Evolutionary conservation across 148 eudicot genomes (phyloP).

Genomic region (Vaccinium macrocarpon): DNA sequence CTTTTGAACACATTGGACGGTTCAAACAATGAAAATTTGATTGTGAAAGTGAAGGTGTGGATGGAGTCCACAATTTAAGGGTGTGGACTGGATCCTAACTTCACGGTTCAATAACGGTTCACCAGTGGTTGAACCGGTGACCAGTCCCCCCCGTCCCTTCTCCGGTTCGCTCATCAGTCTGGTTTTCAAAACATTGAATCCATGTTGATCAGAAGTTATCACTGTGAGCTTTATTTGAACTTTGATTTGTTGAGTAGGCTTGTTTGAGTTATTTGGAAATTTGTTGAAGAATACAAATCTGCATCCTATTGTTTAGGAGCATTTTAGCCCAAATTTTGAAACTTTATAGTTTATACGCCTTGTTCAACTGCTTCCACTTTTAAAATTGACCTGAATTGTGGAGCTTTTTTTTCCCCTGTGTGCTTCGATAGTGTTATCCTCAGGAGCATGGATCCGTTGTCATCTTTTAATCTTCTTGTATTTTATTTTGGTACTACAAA

Average conservation of each 20-base stretch:
- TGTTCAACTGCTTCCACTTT: not conserved
- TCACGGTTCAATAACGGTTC: too few species aligned
- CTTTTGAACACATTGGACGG: too few species aligned
- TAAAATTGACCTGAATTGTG: not conserved
- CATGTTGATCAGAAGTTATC: not conserved
- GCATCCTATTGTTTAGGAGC: not conserved
- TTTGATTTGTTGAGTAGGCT: not conserved
- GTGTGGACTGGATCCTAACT: too few species aligned
- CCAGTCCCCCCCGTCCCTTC: too few species aligned
- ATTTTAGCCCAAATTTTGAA: not conserved
- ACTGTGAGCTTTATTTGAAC: not conserved
- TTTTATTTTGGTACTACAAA: not conserved
- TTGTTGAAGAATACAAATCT: not conserved
- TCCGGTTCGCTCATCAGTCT: too few species aligned
- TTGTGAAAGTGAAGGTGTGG: too few species aligned
- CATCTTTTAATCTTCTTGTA: not conserved
- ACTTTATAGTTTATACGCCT: not conserved
- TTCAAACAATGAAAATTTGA: too few species aligned
- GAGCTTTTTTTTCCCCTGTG: not conserved
- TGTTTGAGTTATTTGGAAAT: not conserved
- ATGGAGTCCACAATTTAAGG: too few species aligned
- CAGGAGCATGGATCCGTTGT: not conserved
- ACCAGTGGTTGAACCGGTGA: too few species aligned
- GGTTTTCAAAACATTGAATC: not conserved
- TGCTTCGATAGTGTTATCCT: not conserved